Percentiles rank a stretch among this genome's conserved stretches.
phyloP scores from a whole-genome alignment of 106 monocot genomes.

The Phalaenopsis equestris region DNA sequence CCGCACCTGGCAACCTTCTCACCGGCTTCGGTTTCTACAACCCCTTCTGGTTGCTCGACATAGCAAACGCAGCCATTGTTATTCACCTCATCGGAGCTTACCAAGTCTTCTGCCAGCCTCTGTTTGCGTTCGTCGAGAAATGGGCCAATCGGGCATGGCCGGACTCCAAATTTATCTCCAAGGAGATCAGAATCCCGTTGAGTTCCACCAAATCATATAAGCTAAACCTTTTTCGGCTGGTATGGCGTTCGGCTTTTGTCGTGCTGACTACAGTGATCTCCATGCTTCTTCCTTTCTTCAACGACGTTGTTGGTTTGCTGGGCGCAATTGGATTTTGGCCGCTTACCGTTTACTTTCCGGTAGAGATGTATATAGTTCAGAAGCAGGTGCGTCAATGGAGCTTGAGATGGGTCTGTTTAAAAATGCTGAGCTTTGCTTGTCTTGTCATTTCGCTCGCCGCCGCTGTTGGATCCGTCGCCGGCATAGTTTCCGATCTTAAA shows the following conservation, averaged over 20 bases:
- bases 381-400: slow-evolving; percentile 39
- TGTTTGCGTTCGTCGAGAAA: slow-evolving; percentile 66
- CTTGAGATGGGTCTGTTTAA: slow-evolving; percentile 27
- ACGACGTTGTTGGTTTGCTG: slow-evolving; percentile 48
- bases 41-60: slow-evolving; percentile 71
- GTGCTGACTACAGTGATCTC: slow-evolving; percentile 34
- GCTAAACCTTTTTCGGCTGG: slow-evolving; percentile 34
- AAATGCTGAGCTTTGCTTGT: slow-evolving; percentile 34
- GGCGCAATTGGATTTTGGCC: slow-evolving; percentile 55
- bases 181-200: slow-evolving; percentile 10
- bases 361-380: slow-evolving; percentile 47
- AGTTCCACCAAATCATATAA: slow-evolving; percentile 1
- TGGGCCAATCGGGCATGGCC: slow-evolving; percentile 46
- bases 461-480: slow-evolving; percentile 33
- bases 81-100: slow-evolving; percentile 71
- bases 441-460: slow-evolving; percentile 30
- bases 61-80: slow-evolving; percentile 59
- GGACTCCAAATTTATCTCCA: slow-evolving; percentile 23
- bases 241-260: slow-evolving; percentile 36
- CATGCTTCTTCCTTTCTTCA: slow-evolving; percentile 53
- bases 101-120: slow-evolving; percentile 69
- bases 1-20: slow-evolving; percentile 38
- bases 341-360: slow-evolving; percentile 41
- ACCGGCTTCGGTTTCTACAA: slow-evolving; percentile 64
- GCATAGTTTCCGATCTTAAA: slow-evolving; percentile 24